A percentile compares a stretch with the other conserved stretches of the same genome.
Conservation (phyloP, 352 stramenopile genomes). For the Aphanomyces invadans region DNA sequence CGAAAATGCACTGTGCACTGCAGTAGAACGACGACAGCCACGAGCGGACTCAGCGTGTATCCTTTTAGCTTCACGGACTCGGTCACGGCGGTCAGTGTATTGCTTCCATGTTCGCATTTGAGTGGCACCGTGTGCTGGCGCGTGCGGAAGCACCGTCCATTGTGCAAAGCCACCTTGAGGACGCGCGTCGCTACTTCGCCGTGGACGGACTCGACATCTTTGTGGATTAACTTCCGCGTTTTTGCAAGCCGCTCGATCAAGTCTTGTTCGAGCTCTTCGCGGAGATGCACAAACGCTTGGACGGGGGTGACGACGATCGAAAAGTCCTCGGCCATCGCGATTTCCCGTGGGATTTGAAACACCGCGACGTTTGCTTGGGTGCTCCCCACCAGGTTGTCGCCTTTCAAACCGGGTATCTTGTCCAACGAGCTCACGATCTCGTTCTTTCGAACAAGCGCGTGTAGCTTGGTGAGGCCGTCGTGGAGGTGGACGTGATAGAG, state of each 20-base stretch:
- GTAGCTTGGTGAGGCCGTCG: slow-evolving; percentile 44
- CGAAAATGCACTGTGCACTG: slow-evolving; percentile 85
- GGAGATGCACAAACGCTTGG: slow-evolving; percentile 57
- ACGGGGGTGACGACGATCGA: slow-evolving; percentile 42
- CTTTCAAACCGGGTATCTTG: slow-evolving; percentile 60
- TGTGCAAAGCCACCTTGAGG: slow-evolving; percentile 84
- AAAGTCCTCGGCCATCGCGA: slow-evolving; percentile 40
- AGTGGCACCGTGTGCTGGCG: slow-evolving; percentile 55
- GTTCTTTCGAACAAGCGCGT: slow-evolving; percentile 72
- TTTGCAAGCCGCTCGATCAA: slow-evolving; percentile 53
- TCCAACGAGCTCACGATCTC: slow-evolving; percentile 80
- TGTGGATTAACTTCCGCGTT: slow-evolving; percentile 47
- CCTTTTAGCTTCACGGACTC: slow-evolving; percentile 51
- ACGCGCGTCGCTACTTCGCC: slow-evolving; percentile 65
- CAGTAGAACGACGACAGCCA: slow-evolving; percentile 75
- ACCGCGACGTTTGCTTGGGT: slow-evolving; percentile 1
- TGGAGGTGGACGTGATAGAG: slow-evolving; percentile 58
- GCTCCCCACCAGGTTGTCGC: slow-evolving; percentile 44
- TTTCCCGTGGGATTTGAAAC: slow-evolving; percentile 11
- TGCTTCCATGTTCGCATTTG: slow-evolving; percentile 59
- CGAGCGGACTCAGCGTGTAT: slow-evolving; percentile 67
- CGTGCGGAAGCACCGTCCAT: slow-evolving; percentile 73
- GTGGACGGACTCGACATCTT: slow-evolving; percentile 40
- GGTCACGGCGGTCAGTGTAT: slow-evolving; percentile 46
- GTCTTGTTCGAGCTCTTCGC: slow-evolving; percentile 59